Conservation (phyloP, 2,329 filamentous ascomycete genomes). For the Stylonectria norvegica region DNA sequence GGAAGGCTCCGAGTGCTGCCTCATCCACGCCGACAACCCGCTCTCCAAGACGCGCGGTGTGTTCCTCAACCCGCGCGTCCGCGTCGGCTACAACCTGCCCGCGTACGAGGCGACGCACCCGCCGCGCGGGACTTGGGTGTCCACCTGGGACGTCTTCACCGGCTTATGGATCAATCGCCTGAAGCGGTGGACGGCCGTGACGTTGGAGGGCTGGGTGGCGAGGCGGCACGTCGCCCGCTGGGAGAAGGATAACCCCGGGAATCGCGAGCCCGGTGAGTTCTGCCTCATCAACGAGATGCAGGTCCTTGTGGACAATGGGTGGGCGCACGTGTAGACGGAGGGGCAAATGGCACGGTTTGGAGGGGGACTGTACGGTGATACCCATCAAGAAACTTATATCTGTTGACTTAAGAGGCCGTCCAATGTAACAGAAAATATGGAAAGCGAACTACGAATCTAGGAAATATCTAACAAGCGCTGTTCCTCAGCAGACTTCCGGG, state of each 20-base stretch:
- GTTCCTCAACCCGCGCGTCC: slow-evolving; percentile 66
- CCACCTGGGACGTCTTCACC: slow-evolving; percentile 43
- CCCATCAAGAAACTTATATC: no score
- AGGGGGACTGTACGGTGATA: neutral
- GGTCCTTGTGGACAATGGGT: slow-evolving; percentile 54
- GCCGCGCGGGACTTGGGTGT: slow-evolving; percentile 41
- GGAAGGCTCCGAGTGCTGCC: slow-evolving; percentile 76
- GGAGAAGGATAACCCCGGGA: slow-evolving; percentile 33
- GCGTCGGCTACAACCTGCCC: slow-evolving; percentile 59
- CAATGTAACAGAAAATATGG: no score
- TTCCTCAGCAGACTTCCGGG: no score
- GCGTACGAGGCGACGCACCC: slow-evolving; percentile 52
- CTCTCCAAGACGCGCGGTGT: slow-evolving; percentile 52
- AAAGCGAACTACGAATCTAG: no score
- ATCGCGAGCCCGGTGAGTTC: slow-evolving; percentile 43
- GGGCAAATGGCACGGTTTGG: no score
- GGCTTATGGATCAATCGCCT: slow-evolving; percentile 60
- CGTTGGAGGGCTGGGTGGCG: slow-evolving; percentile 34
- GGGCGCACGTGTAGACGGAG: slow-evolving; percentile 53
- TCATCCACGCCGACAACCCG: slow-evolving; percentile 70
- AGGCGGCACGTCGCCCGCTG: slow-evolving; percentile 37
- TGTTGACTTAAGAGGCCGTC: no score
- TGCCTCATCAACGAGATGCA: slow-evolving; percentile 62
- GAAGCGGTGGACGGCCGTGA: slow-evolving; percentile 38
- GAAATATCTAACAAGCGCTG: no score